A percentile compares a stretch with the other conserved stretches of the same genome.
Evolutionary conservation across 129 eudicot species (phyloP).

Genomic region (Ambrosia artemisiifolia): DNA sequence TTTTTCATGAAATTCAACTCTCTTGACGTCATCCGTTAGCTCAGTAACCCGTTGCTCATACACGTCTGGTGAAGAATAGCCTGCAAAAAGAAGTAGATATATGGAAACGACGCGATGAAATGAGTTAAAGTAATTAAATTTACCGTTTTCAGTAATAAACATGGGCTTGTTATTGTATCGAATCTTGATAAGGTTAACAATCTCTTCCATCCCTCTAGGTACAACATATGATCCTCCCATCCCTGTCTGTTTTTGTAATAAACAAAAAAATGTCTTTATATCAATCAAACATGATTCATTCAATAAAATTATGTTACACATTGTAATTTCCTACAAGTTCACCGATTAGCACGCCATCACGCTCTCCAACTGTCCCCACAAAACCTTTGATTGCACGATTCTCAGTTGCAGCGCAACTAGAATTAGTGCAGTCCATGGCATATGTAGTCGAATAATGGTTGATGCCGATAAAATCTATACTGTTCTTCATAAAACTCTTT

Average conservation of each 20-base stretch:
- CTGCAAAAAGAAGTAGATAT: conserved; percentile 27
- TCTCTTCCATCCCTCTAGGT: conserved; percentile 72
- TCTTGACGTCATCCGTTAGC: conserved; percentile 44
- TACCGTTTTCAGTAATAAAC: conserved; percentile 73
- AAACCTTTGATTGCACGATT: conserved; percentile 51
- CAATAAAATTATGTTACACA: not conserved
- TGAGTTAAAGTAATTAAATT: not conserved
- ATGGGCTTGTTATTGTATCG: conserved; percentile 61
- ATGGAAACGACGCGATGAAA: not conserved
- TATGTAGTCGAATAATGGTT: conserved; percentile 64
- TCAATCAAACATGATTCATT: not conserved
- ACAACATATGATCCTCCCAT: conserved; percentile 41
- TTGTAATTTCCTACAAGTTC: conserved; percentile 42
- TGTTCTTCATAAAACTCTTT: conserved; percentile 36
- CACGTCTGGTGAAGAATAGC: conserved; percentile 38
- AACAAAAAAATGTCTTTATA: not conserved
- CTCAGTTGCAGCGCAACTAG: conserved; percentile 31
- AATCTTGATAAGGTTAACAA: conserved; percentile 41
- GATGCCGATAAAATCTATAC: conserved; percentile 67
- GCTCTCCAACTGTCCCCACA: conserved; percentile 24
- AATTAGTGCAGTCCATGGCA: conserved; percentile 54
- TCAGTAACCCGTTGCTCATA: conserved; percentile 19
- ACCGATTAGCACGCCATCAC: conserved; percentile 64
- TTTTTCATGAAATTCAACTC: conserved; percentile 46
- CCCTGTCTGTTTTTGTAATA: conserved; percentile 37